Evolutionary conservation across 2,329 filamentous ascomycete species (phyloP).

Genomic region (Fusarium piperis): DNA sequence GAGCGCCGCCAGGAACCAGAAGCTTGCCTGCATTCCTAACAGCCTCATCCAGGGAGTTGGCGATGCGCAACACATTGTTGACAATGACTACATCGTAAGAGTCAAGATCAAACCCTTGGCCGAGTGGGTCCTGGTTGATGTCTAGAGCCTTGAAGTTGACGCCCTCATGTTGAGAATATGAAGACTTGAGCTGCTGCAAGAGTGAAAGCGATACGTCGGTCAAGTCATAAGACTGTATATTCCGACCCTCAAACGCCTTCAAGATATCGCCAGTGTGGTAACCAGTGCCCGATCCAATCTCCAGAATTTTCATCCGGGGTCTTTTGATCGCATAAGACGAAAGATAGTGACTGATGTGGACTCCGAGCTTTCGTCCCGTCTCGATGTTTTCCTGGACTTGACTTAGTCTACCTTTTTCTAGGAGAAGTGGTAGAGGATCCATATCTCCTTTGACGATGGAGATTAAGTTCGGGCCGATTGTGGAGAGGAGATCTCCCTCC

Average conservation of each 20-base stretch:
- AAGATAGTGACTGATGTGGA: not conserved
- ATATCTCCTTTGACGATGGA: not conserved
- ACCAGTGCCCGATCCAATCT: conserved; percentile 4
- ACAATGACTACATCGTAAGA: conserved; percentile 2
- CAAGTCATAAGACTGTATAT: not conserved
- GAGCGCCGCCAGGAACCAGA: not conserved
- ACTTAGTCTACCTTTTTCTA: not conserved
- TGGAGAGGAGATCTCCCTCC: conserved; percentile 14
- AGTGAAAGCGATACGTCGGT: not conserved
- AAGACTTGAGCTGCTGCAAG: not conserved
- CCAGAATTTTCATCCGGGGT: not conserved
- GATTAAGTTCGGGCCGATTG: conserved; percentile 15
- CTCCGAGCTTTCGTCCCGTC: not conserved
- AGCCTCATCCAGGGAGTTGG: not conserved
- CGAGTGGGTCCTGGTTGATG: conserved; percentile 1
- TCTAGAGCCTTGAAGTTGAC: conserved; percentile 3
- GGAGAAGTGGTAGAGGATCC: not conserved
- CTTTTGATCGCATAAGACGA: conserved; percentile 9
- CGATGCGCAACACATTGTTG: conserved; percentile 7
- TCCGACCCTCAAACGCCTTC: fast-evolving
- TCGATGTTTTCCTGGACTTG: not conserved
- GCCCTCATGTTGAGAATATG: fast-evolving
- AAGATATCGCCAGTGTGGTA: not conserved
- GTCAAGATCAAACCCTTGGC: not conserved
- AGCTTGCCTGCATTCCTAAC: not conserved